phyloP scores from a whole-genome alignment of 495 filamentous ascomycete species.

The Sabuloglossum arenarium region DNA sequence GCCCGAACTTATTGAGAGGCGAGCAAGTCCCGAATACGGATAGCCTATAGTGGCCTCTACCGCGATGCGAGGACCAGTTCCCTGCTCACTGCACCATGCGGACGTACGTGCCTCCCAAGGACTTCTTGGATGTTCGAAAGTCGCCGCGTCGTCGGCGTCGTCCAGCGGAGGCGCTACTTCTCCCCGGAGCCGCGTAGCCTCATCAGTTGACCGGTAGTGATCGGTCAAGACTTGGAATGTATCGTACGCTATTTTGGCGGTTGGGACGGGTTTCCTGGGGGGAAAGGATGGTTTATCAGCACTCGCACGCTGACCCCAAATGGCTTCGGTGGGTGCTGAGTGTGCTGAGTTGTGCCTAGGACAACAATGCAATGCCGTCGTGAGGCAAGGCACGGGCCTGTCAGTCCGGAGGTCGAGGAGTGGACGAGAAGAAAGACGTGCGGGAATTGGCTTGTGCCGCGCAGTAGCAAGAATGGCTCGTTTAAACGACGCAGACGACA shows the following conservation, averaged over 20 bases:
- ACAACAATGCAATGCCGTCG: background rate
- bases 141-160: background rate
- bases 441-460: background rate
- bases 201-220: background rate
- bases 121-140: background rate
- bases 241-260: conserved; percentile 1
- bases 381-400: background rate
- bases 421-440: background rate
- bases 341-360: background rate
- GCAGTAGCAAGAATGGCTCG: background rate
- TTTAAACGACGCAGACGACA: background rate
- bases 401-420: background rate
- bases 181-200: background rate
- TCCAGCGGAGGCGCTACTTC: background rate
- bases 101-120: background rate
- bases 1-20: background rate
- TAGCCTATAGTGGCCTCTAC: background rate
- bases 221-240: conserved; percentile 1
- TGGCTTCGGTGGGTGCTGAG: background rate
- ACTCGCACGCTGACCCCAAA: background rate
- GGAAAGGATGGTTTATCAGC: background rate
- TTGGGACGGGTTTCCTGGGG: background rate
- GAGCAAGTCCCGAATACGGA: background rate
- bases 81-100: conserved; percentile 2
- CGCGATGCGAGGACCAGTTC: background rate